Evolutionary conservation across 352 stramenopile species (phyloP).

Genomic region (Pythium myriotylum): DNA sequence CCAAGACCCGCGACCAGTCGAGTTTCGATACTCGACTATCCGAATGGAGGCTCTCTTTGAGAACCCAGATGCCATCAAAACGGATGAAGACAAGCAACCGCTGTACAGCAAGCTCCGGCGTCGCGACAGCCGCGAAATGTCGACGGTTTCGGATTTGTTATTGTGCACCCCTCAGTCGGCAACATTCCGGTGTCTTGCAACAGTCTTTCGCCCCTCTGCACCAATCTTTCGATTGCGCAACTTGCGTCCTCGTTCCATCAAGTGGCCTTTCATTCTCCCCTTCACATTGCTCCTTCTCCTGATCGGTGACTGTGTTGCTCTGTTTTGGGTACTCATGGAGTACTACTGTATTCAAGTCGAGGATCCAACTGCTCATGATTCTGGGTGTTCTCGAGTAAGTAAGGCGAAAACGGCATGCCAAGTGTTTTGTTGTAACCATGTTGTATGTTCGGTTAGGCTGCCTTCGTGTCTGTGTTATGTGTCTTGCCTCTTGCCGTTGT

Average conservation of each 20-base stretch:
- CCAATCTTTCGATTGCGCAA: conserved; percentile 70
- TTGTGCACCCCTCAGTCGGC: conserved; percentile 24
- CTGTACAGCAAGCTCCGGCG: conserved; percentile 19
- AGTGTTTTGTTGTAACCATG: neutral
- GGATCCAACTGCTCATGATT: conserved; percentile 68
- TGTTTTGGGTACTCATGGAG: conserved; percentile 81
- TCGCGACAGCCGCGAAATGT: conserved; percentile 11
- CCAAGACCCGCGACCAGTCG: conserved; percentile 52
- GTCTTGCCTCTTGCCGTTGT: conserved; percentile 64
- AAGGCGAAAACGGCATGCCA: no score
- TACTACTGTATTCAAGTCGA: conserved; percentile 88
- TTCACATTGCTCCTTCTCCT: conserved; percentile 62
- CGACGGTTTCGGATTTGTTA: conserved; percentile 18
- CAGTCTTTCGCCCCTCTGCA: conserved; percentile 51
- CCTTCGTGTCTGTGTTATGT: conserved; percentile 60
- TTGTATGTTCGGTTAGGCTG: conserved; percentile 34
- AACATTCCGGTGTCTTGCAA: conserved; percentile 22
- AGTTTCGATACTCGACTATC: conserved; percentile 76
- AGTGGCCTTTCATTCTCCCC: conserved; percentile 43
- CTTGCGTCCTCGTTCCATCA: conserved; percentile 21
- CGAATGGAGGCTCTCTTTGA: conserved; percentile 79
- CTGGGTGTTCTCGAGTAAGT: conserved; percentile 77
- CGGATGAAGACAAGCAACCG: conserved; percentile 14
- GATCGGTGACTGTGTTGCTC: conserved; percentile 61
- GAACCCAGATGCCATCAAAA: conserved; percentile 6